Base-by-base conservation (phyloP, 2,329 filamentous ascomycete genomes). In the Acrocalymma vagum region DNA sequence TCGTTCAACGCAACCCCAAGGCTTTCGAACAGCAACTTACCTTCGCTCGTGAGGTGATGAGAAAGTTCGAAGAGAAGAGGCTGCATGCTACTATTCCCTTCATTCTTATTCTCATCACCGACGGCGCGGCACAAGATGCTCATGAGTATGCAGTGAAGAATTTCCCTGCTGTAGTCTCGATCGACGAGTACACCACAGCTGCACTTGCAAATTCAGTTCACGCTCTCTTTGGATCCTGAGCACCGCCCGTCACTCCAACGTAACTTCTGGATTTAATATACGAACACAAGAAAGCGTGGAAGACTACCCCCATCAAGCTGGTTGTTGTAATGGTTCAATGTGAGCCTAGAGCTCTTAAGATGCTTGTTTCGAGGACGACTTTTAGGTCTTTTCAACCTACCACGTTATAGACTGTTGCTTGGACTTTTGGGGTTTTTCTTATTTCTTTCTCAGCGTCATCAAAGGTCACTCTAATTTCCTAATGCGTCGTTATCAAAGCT, bases 1-100 rank as follows among this genome's bases (percentile, higher is more conserved):
- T 67, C 14, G 38, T 60, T 25, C 33, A 27, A 14, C 45, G 52
- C 34, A 52, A 60, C 23, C 18, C 48, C 2, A 44, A 52, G 16
- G 63, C 59, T 2, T 67, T 61, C 35, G 57, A 65, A 28, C 51
- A 57, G 22, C 67, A 70, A 28, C 28, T 54, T n/a, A 52, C 44
- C 11, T 70, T 70, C 23, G 62, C 62, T 3, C 39, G 48, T 20
- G 54, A 54, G 22, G 38, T 66, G 5, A 29, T 41, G 17, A 45
- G 36, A 17, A 58, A 50, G 17, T 51, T 55, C 14, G 27, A 34
- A 9, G 52, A 53, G 10, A 48, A 40, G 34, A 29, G 37, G 3
- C 38, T 51, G 14, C 46, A 61, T 31, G 38, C 37, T 3, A 41
- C 36, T 6, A 51, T 64, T 3, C 63, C 66, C 2, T 30, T 60